These are phyloP conservation scores for Aspergillus terreus DNA, from an alignment of 2,329 filamentous ascomycete genomes.

Conservation along the genomic window DNA sequence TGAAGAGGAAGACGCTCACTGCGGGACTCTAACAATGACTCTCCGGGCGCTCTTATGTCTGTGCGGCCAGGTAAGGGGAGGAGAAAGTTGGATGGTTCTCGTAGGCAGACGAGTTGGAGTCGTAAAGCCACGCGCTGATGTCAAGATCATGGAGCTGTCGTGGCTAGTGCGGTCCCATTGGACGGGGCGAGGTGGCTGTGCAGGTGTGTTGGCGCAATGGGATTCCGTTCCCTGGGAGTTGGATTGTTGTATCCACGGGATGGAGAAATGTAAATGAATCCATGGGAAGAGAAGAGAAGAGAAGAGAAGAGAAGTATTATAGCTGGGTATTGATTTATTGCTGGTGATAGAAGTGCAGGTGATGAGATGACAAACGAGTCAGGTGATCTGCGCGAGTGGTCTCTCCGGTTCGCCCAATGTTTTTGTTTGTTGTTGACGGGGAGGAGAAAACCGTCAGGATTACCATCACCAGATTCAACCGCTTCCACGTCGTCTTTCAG, in stretches of 20 bases:
- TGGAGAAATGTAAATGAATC: neutral
- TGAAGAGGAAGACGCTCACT: neutral
- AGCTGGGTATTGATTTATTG: neutral
- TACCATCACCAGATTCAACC: too few species aligned
- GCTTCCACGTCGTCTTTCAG: too few species aligned
- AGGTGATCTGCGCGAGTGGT: conserved; percentile 21
- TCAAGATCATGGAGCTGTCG: neutral
- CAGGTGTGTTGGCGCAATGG: neutral
- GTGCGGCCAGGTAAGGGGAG: too few species aligned
- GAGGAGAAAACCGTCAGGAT: neutral
- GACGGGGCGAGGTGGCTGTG: neutral
- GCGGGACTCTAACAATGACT: too few species aligned
- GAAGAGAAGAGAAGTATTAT: neutral
- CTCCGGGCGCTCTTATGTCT: too few species aligned
- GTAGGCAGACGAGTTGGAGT: neutral
- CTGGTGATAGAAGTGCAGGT: neutral
- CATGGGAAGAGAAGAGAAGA: neutral
- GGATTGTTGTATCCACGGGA: neutral
- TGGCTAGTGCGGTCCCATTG: neutral
- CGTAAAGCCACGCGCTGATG: conserved; percentile 2
- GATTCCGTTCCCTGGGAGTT: neutral
- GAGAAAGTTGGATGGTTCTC: too few species aligned
- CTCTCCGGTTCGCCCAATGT: conserved; percentile 30
- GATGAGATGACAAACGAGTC: neutral
- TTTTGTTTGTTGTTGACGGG: conserved; percentile 29